phyloP scores from a whole-genome alignment of 1,284 basidiomycete genomes.

The Phlebopus sp. region DNA sequence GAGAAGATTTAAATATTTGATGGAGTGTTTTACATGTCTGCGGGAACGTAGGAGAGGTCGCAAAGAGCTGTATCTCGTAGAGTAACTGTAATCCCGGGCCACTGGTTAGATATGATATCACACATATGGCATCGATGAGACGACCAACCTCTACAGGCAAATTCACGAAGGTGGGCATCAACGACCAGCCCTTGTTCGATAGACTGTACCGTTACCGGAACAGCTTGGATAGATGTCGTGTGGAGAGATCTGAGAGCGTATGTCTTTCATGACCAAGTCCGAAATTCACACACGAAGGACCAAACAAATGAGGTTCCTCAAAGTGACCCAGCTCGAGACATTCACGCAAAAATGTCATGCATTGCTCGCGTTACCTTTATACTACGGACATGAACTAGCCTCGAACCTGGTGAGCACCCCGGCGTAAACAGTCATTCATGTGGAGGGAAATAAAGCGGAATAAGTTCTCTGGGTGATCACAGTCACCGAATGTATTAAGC shows the following conservation, averaged over 20 bases:
- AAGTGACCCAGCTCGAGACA: too few species aligned
- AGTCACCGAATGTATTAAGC: background rate
- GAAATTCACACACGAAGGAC: too few species aligned
- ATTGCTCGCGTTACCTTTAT: too few species aligned
- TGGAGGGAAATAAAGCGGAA: constrained; percentile 58
- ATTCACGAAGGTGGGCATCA: constrained; percentile 34
- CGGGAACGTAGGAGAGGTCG: constrained; percentile 60
- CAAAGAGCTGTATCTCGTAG: constrained; percentile 68
- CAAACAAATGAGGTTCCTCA: too few species aligned
- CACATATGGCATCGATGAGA: background rate
- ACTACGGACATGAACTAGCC: too few species aligned
- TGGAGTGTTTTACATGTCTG: constrained; percentile 50
- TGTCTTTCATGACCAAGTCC: too few species aligned
- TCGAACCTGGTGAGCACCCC: background rate
- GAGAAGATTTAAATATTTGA: constrained; percentile 49
- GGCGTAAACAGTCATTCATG: background rate
- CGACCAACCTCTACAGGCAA: constrained; percentile 47
- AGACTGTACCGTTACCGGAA: too few species aligned
- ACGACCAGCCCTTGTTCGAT: constrained; percentile 19
- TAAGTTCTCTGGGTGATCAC: constrained; percentile 42
- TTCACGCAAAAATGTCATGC: too few species aligned
- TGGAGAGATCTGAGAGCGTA: too few species aligned
- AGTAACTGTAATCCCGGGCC: constrained; percentile 51
- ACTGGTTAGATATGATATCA: constrained; percentile 2
- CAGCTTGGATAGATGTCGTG: too few species aligned